These are phyloP conservation scores for Metschnikowia borealis DNA, from an alignment of 805 yeast genomes.

Conservation along the genomic window DNA sequence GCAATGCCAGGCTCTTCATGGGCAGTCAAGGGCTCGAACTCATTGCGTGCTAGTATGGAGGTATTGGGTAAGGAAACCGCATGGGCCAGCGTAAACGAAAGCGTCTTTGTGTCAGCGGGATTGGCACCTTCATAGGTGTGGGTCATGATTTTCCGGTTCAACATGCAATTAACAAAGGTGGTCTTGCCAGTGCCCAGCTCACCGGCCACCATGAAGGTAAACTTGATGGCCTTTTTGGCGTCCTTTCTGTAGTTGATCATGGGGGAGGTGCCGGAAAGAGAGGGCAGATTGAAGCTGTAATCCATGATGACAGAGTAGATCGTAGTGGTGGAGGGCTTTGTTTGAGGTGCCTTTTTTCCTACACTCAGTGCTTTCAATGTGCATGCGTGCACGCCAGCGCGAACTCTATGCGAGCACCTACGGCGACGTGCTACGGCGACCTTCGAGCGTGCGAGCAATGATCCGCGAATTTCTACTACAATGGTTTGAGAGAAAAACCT, in stretches of 20 bases:
- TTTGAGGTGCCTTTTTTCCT: conserved; percentile 1
- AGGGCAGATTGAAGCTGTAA: conserved; percentile 26
- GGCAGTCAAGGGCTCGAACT: conserved; percentile 59
- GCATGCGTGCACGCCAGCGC: not conserved
- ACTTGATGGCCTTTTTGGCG: conserved; percentile 67
- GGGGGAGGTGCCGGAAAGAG: conserved; percentile 30
- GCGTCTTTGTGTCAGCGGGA: conserved; percentile 41
- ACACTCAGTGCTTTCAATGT: not conserved
- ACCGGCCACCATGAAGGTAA: conserved; percentile 71
- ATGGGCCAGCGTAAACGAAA: conserved; percentile 55
- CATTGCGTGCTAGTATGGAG: conserved; percentile 49
- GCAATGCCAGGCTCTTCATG: conserved; percentile 72
- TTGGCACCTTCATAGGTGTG: conserved; percentile 47
- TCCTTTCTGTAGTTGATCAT: conserved; percentile 58
- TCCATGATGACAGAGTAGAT: conserved; percentile 12
- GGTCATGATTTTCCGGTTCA: conserved; percentile 58
- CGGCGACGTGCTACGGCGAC: too few relatives aligned
- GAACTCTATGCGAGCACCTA: not conserved
- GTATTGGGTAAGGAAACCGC: conserved; percentile 54
- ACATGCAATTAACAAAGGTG: conserved; percentile 64
- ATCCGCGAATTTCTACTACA: too few relatives aligned
- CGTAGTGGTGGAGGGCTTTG: not conserved
- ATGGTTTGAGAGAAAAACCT: too few relatives aligned
- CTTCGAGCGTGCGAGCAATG: too few relatives aligned
- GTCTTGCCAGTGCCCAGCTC: conserved; percentile 76